A percentile compares a stretch with the other conserved stretches of the same genome.
Evolutionary conservation across 306 rosid species (phyloP).

Genomic region (Pyrus communis): DNA sequence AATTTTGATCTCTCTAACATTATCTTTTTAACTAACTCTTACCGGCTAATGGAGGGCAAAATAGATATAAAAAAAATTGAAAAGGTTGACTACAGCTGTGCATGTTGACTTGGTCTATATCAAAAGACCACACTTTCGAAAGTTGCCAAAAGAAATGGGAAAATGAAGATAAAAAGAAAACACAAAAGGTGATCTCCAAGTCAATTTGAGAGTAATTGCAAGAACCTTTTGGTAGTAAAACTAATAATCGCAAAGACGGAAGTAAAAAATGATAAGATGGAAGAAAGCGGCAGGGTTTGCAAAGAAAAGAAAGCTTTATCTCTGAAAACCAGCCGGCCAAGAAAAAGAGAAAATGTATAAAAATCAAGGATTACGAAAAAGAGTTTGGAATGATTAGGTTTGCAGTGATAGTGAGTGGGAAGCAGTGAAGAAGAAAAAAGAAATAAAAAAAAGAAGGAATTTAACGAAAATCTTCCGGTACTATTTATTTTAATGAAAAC

Average conservation of each 20-base stretch:
- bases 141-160: not conserved
- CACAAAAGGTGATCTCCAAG: slow-evolving; percentile 17
- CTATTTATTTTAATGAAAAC: no score
- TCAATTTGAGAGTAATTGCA: slow-evolving; percentile 39
- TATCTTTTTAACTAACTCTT: no score
- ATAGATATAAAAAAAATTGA: no score
- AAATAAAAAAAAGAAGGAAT: not conserved
- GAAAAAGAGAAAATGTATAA: not conserved
- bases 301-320: slow-evolving; percentile 21
- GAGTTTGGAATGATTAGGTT: slow-evolving; percentile 47
- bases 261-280: slow-evolving; percentile 20
- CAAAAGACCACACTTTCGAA: not conserved
- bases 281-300: slow-evolving; percentile 19
- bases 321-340: slow-evolving; percentile 29
- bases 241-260: slow-evolving; percentile 13
- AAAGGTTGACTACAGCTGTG: no score
- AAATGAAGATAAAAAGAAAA: not conserved
- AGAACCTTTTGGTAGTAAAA: slow-evolving; percentile 38
- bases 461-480: no score
- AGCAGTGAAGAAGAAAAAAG: slow-evolving; percentile 26
- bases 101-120: no score
- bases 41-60: no score
- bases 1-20: no score
- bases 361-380: not conserved
- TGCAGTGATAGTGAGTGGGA: slow-evolving; percentile 51